Evolutionary conservation across 768 basidiomycete species (phyloP).

Genomic region (Lenzites betulinus): DNA sequence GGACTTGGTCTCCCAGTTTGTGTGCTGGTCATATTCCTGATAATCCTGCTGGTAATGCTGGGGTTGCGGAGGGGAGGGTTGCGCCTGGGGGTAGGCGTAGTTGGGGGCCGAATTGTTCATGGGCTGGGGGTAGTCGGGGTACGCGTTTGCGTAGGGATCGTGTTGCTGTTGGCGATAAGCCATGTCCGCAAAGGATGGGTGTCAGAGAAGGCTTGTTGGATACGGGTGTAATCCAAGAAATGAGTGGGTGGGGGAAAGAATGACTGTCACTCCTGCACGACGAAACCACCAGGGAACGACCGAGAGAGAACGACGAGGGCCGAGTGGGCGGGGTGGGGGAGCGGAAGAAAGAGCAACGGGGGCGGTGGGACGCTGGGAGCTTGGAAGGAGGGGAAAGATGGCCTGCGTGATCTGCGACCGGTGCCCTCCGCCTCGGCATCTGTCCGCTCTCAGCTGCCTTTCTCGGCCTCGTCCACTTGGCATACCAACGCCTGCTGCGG

Average conservation of each 20-base stretch:
- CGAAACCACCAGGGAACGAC: slow-evolving; percentile 23
- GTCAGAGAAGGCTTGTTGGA: slow-evolving; percentile 6
- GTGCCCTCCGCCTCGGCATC: background rate
- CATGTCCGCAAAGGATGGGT: slow-evolving; percentile 21
- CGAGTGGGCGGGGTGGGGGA: slow-evolving; percentile 12
- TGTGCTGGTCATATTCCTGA: slow-evolving; percentile 27
- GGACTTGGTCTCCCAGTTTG: slow-evolving; percentile 50
- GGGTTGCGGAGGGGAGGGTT: slow-evolving; percentile 11
- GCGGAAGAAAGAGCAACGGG: background rate
- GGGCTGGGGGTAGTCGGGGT: slow-evolving; percentile 26
- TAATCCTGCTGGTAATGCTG: slow-evolving; percentile 21
- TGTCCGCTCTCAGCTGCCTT: background rate
- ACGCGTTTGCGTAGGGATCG: slow-evolving; percentile 29
- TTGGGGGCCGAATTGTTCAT: slow-evolving; percentile 16
- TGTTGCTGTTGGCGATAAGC: slow-evolving; percentile 32
- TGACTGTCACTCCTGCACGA: slow-evolving; percentile 21
- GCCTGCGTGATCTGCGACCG: slow-evolving; percentile 10
- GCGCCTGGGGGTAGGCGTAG: slow-evolving; percentile 21
- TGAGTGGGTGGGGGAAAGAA: slow-evolving; percentile 14
- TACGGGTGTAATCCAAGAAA: slow-evolving; percentile 1
- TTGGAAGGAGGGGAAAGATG: slow-evolving; percentile 19
- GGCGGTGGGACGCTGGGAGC: slow-evolving; percentile 7
- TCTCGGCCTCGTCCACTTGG: slow-evolving; percentile 7
- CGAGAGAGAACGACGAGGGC: slow-evolving; percentile 16
- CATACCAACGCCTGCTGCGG: slow-evolving; percentile 3